Evolutionary conservation across 768 basidiomycete species (phyloP), one percentile per base, ranked within the genome.

Genomic region (Russula compacta): DNA sequence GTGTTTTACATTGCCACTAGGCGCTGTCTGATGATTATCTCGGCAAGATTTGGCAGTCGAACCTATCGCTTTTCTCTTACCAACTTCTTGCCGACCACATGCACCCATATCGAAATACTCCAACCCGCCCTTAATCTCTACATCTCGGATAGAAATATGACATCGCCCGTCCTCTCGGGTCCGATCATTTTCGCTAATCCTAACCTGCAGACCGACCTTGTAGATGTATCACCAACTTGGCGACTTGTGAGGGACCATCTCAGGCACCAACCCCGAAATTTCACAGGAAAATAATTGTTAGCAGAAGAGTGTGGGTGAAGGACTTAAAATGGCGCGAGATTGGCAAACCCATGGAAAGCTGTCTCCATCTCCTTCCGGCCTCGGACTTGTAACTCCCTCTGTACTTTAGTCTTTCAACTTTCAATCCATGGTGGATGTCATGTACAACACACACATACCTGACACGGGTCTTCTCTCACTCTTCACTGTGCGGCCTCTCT

Each of bases 351-450:
- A 55, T 44, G 36, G 12, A 33, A 36, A 33, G 17, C 36, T 19
- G 47, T 36, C 46, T 49, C 36, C 33, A 42, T 47, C 46, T 2
- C 9, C 35, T 38, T 49, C 49, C 42, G 11, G 29, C 39, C 46
- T 40, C 11, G 21, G n/a, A 11, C 44, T 48, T 62, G 56, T 53
- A 57, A 47, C 47, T 47, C 56, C 19, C 60, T 51, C 11, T 62
- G 21, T 53, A 58, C 61, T 58, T 58, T 53, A 58, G 6, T 17
- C 11, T 47, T 42, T 21, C 38, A n/a, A 32, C 49, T 11, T 44
- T 32, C 17, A 6, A 33, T 11, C 11, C 50, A 62, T 62, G 56
- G 56, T 48, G 48, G 24, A 58, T 53, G 44, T 29, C 44, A 42
- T 29, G 21, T 40, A 46, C 43, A 44, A 43, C 33, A 17, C 52